phyloP scores from a whole-genome alignment of 2,329 filamentous ascomycete species.

The Thermothelomyces thermophilus region DNA sequence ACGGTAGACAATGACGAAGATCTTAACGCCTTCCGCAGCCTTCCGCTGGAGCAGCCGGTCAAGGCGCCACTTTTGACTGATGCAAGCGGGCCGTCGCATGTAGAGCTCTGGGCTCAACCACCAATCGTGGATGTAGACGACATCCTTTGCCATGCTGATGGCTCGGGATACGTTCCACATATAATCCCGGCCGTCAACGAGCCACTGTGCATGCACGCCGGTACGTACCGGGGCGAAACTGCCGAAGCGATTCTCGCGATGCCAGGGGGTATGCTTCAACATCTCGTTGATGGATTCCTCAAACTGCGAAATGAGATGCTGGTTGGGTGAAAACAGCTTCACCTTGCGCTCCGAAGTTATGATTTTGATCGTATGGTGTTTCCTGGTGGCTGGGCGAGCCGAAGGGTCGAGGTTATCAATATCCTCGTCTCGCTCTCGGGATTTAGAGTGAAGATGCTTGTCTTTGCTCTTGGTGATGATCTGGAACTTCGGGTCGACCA shows the following conservation, averaged over 20 bases:
- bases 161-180: conserved; percentile 99
- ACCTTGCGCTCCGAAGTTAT: conserved; percentile 87
- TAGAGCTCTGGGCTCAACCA: conserved; percentile 97
- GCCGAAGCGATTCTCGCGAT: conserved; percentile 74
- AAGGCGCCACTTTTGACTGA: conserved; percentile 96
- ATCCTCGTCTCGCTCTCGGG: conserved; percentile 29
- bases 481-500: conserved; percentile 85
- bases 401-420: conserved; percentile 38
- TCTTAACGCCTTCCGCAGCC: conserved; percentile 89
- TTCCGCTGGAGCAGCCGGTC: conserved; percentile 91
- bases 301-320: conserved; percentile 83
- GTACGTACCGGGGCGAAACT: conserved; percentile 88
- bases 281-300: conserved; percentile 88
- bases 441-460: conserved; percentile 40
- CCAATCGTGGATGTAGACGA: conserved; percentile 99
- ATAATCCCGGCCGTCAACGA: conserved; percentile 93
- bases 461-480: conserved; percentile 64
- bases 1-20: conserved; percentile 95
- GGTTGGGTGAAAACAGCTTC: conserved; percentile 84
- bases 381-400: conserved; percentile 33
- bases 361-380: conserved; percentile 84
- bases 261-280: conserved; percentile 76
- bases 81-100: conserved; percentile 84
- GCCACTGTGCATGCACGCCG: conserved; percentile 87
- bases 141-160: conserved; percentile 93